Percentiles rank a stretch among this genome's conserved stretches.
phyloP scores from a whole-genome alignment of 225 moss, liverwort and hornwort genomes.

The Pseudoscleropodium purum region DNA sequence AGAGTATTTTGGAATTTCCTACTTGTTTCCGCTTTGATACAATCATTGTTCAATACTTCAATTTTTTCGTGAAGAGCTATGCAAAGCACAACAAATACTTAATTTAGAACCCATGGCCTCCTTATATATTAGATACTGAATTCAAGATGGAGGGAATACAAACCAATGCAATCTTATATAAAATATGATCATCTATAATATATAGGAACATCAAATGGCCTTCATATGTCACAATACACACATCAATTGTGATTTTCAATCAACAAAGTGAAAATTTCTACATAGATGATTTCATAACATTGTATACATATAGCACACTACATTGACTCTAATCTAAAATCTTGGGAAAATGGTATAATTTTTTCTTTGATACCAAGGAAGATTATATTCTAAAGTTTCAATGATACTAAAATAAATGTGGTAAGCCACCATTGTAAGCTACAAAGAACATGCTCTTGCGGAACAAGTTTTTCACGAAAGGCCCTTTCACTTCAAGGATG shows the following conservation, averaged over 20 bases:
- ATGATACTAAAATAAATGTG: background rate
- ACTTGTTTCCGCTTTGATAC: no score
- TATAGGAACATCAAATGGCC: background rate
- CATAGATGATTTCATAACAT: background rate
- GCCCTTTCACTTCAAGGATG: background rate
- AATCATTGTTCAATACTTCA: no score
- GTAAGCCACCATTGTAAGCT: fast-evolving
- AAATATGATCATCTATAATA: no score
- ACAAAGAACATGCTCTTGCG: background rate
- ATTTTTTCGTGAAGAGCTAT: no score
- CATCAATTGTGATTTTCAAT: background rate
- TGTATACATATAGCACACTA: background rate
- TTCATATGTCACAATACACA: background rate
- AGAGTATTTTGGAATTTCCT: no score
- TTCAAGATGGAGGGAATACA: no score
- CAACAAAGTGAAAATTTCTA: no score
- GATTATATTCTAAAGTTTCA: background rate
- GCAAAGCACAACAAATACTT: no score
- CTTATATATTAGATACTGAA: no score
- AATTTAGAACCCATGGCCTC: no score
- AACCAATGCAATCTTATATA: no score
- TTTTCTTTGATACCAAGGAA: background rate
- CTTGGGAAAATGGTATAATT: background rate
- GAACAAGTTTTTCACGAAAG: background rate
- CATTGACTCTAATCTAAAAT: background rate